phyloP scores from a whole-genome alignment of 2,329 filamentous ascomycete species.

The Didymella segeticola region DNA sequence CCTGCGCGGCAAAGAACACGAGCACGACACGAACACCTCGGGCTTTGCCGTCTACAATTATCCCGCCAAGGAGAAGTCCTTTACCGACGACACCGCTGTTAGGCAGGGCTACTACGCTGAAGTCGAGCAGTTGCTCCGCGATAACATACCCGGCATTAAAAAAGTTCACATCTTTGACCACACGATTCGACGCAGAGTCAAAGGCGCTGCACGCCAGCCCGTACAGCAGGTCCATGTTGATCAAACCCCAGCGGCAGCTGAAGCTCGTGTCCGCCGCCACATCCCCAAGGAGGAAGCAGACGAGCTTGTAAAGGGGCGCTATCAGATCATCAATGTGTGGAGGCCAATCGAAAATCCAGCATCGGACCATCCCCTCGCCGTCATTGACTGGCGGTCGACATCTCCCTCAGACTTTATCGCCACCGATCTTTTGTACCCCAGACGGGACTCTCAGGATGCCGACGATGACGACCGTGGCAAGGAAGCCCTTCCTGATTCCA shows the following conservation, averaged over 20 bases:
- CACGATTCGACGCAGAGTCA: slow-evolving; percentile 66
- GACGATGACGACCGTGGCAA: slow-evolving; percentile 63
- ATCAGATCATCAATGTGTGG: slow-evolving; percentile 76
- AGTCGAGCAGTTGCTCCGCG: slow-evolving; percentile 63
- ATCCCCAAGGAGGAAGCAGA: slow-evolving; percentile 63
- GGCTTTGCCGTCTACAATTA: slow-evolving; percentile 64
- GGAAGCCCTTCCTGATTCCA: slow-evolving; percentile 61
- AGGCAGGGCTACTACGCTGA: slow-evolving; percentile 66
- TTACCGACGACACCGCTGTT: slow-evolving; percentile 63
- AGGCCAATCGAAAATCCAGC: slow-evolving; percentile 69
- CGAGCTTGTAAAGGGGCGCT: slow-evolving; percentile 63
- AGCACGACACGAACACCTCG: slow-evolving; percentile 63
- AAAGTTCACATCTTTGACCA: slow-evolving; percentile 76
- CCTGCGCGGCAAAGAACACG: slow-evolving; percentile 58
- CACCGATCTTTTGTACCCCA: slow-evolving; percentile 69
- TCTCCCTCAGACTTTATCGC: slow-evolving; percentile 64
- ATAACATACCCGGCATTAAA: slow-evolving; percentile 62
- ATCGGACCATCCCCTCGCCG: slow-evolving; percentile 71
- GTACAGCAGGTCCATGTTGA: slow-evolving; percentile 76
- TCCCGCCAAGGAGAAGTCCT: slow-evolving; percentile 62
- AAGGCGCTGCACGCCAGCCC: slow-evolving; percentile 65
- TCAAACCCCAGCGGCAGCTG: slow-evolving; percentile 70
- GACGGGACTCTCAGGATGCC: slow-evolving; percentile 45
- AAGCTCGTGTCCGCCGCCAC: slow-evolving; percentile 67
- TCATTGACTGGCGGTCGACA: slow-evolving; percentile 70